These are phyloP conservation scores for Clitopilus hobsonii DNA, from an alignment of 768 basidiomycete genomes.

Conservation along the genomic window DNA sequence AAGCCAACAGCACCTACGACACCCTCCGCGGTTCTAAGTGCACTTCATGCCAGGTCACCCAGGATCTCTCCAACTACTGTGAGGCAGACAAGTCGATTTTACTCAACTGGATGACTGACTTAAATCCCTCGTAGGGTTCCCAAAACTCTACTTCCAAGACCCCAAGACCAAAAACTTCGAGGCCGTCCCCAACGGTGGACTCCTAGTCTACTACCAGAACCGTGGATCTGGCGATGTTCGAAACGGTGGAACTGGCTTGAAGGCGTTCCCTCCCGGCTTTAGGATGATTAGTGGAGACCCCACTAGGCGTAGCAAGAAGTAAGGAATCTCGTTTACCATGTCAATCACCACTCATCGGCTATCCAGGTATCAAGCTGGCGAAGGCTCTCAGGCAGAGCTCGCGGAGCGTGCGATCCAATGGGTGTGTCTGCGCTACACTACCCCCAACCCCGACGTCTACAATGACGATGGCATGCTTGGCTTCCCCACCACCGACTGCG, in stretches of 20 bases:
- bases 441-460: constrained; percentile 20
- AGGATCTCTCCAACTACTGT: constrained; percentile 40
- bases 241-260: constrained; percentile 35
- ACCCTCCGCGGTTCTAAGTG: constrained; percentile 29
- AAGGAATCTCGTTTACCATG: background rate
- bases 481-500: constrained; percentile 39
- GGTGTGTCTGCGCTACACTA: constrained; percentile 35
- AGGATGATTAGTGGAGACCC: constrained; percentile 40
- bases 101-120: background rate
- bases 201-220: constrained; percentile 39
- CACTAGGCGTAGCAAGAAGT: constrained; percentile 29
- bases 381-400: constrained; percentile 34
- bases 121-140: constrained; percentile 29
- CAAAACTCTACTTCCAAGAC: constrained; percentile 38
- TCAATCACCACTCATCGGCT: constrained; percentile 2
- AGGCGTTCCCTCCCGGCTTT: constrained; percentile 39
- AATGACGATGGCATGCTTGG: constrained; percentile 24
- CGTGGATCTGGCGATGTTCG: constrained; percentile 29
- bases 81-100: constrained; percentile 1
- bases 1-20: constrained; percentile 27
- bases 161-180: constrained; percentile 30
- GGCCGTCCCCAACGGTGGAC: constrained; percentile 32
- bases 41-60: constrained; percentile 30
- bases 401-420: constrained; percentile 34
- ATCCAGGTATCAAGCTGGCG: constrained; percentile 16